phyloP scores from a whole-genome alignment of 129 eudicot genomes.

The Saussurea involucrata region DNA sequence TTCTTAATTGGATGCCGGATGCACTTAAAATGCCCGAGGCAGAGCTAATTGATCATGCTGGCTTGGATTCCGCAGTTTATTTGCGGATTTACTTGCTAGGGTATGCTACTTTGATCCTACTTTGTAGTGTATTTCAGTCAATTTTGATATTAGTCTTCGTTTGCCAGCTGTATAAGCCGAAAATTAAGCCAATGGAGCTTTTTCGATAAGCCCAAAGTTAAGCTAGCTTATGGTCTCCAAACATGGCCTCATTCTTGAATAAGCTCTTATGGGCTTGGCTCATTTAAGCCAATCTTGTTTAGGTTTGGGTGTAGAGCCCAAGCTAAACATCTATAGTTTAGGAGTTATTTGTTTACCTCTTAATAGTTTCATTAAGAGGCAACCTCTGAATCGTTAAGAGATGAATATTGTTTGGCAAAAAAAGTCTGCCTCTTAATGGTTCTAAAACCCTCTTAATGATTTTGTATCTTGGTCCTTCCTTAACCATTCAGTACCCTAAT shows the following conservation, averaged over 20 bases:
- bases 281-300: not conserved
- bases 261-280: not conserved
- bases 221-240: not conserved
- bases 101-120: conserved; percentile 32
- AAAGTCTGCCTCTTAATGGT: too few species aligned
- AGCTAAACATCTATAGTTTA: not conserved
- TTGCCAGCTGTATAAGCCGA: not conserved
- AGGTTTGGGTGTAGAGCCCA: not conserved
- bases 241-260: not conserved
- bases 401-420: too few species aligned
- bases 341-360: too few species aligned
- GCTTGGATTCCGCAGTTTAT: conserved; percentile 91
- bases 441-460: too few species aligned
- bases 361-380: too few species aligned
- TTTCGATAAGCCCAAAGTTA: too few species aligned
- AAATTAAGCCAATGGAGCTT: not conserved
- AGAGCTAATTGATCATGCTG: conserved; percentile 91
- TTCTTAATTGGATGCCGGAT: conserved; percentile 88
- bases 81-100: conserved; percentile 88
- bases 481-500: too few species aligned
- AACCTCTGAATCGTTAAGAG: too few species aligned
- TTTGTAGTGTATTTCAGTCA: not conserved
- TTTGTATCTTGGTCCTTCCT: too few species aligned
- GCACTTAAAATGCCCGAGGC: conserved; percentile 90
- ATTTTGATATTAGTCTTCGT: not conserved